Conservation (phyloP, 179 eudicot genomes). For the Spinacia oleracea region DNA sequence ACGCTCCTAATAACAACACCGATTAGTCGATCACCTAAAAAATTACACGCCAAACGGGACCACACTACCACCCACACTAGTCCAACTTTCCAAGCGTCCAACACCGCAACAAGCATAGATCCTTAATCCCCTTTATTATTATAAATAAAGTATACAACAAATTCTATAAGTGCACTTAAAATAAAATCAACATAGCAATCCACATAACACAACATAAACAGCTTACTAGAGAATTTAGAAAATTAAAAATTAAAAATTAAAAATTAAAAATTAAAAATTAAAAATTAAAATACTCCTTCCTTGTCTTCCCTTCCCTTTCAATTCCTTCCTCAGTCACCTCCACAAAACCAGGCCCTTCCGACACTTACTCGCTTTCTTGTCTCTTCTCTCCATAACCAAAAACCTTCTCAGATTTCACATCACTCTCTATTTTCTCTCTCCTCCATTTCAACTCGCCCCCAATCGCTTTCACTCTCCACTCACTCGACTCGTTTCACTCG, state of each 20-base stretch:
- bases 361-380: slow-evolving; percentile 8
- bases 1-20: too few relatives aligned
- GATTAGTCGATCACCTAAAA: too few relatives aligned
- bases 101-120: too few relatives aligned
- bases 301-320: neutral
- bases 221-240: neutral
- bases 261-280: neutral
- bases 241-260: neutral
- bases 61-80: too few relatives aligned
- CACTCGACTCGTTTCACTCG: slow-evolving; percentile 26
- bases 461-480: neutral
- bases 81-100: too few relatives aligned
- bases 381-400: neutral
- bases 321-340: neutral
- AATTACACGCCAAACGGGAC: too few relatives aligned
- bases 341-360: slow-evolving; percentile 20
- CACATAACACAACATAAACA: neutral
- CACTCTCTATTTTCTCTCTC: neutral
- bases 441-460: neutral
- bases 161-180: too few relatives aligned
- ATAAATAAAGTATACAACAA: too few relatives aligned
- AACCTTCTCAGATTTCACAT: too few relatives aligned
- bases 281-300: neutral
- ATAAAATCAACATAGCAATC: too few relatives aligned
- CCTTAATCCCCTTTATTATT: too few relatives aligned